Evolutionary conservation across 2,329 filamentous ascomycete species (phyloP).

Genomic region (Xylaria sp.): DNA sequence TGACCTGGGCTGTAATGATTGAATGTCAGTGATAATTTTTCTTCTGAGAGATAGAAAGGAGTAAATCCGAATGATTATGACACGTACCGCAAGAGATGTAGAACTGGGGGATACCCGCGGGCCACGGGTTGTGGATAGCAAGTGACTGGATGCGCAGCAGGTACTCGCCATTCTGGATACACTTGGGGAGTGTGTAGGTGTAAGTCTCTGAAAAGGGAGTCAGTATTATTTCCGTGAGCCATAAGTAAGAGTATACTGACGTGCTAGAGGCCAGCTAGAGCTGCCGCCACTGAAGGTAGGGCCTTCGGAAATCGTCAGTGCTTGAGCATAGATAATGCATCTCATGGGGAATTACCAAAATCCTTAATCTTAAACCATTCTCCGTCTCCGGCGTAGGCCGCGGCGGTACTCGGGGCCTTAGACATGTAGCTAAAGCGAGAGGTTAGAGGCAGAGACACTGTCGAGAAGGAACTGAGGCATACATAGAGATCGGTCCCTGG

Average conservation of each 20-base stretch:
- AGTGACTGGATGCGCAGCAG: constrained; percentile 69
- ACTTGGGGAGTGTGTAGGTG: constrained; percentile 58
- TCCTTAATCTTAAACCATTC: constrained; percentile 58
- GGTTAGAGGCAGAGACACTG: neutral
- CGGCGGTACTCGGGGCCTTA: constrained; percentile 51
- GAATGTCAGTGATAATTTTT: constrained; percentile 39
- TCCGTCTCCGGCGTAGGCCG: constrained; percentile 53
- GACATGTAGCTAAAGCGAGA: constrained; percentile 52
- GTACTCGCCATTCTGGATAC: constrained; percentile 66
- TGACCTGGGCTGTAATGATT: constrained; percentile 28
- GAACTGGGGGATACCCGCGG: constrained; percentile 58
- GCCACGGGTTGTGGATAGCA: constrained; percentile 66
- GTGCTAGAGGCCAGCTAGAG: constrained; percentile 49
- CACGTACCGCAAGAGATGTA: constrained; percentile 56
- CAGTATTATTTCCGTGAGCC: constrained; percentile 9
- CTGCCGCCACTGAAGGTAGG: constrained; percentile 51
- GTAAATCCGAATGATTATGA: neutral
- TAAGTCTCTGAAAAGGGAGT: constrained; percentile 46
- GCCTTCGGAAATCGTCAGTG: constrained; percentile 37
- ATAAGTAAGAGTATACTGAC: constrained; percentile 41
- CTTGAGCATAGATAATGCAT: neutral
- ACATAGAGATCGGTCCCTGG: constrained; percentile 55
- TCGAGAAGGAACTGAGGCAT: neutral
- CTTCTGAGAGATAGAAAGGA: neutral
- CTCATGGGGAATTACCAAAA: constrained; percentile 43